Base-by-base conservation (phyloP, 2,329 filamentous ascomycete genomes). In the Trichothecium sympodiale region DNA sequence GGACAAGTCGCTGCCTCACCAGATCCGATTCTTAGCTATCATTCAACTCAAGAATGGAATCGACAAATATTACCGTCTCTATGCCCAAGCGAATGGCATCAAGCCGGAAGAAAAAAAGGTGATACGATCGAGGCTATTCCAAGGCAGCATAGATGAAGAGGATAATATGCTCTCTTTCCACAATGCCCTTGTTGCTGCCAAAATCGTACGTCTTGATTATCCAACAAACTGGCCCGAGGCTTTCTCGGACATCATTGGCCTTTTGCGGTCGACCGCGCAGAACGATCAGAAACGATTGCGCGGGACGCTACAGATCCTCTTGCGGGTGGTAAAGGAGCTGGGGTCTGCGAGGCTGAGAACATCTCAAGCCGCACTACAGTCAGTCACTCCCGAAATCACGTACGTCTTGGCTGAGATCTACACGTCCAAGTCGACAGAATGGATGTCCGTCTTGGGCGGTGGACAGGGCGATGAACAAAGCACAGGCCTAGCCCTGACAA, bases 11-110 rank as follows among this genome's bases (percentile, higher is more conserved):
- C 64, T 93, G 2, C 83, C 85, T 2, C 61, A 75, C 39, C 80
- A 93, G 49, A 74, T 89, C 36, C 83, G 91, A 41, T 87, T 94
- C 51, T 77, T 95, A 9, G 83, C 89, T 37, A 77, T 96, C 39
- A 94, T 96, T 46, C 84, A 94, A 54, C 70, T 98, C 36, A 96
- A 96, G 56, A 95, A 96, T 56, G 91, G 88, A 37, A 88, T 96
- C 57, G 89, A 96, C 55, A 87, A 82, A 54, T 86, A 87, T 58
- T 98, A 91, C 91, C 74, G 91, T 12, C 46, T 61, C n/a, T 52
- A 85, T 70, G 53, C 61, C 25, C 46, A 59, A 38, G 34, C 54
- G 18, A 83, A 83, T 25, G 77, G 84, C 34, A 73, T 82, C 38
- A 77, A 80, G 53, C 72, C 74, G 18, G 73, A 81, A 15, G 84